Base-by-base conservation (phyloP, 2,329 filamentous ascomycete genomes). In the Arachnopeziza araneosa region DNA sequence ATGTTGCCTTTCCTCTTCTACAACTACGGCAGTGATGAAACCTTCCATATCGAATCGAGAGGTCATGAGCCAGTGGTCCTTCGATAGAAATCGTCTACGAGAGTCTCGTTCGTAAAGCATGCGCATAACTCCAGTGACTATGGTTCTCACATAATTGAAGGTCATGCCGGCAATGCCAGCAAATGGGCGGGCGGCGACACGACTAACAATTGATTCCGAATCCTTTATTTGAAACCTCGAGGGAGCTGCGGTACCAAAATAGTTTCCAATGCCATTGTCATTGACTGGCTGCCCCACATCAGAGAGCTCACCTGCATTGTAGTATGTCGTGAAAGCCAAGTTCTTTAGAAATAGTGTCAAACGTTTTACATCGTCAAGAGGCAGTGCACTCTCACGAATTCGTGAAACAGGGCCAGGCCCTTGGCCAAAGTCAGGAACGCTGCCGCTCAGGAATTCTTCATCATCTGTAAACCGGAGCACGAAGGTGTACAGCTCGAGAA, bases 71-170 rank as follows among this genome's bases (percentile, higher is more conserved):
- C 95, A 99, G 72, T 96, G 93, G 54, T 86, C 83, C n/a, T 81
- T 76, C 1, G 91, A 89, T 23, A 98, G 76, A 71, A 98, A 98
- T 30, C 83, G 86, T 23, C 93, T 85, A 61, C 95, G 83, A 8
- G 95, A 99, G 73, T 98, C 93, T 72, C 93, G 82, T 74, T 97
- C 93, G 71, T 98, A 97, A 9, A 97, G 78, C 82, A 96, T 93
- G 59, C 89, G 87, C 70, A 97, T 80, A 0, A 96, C 82, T 2
- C 86, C 87, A 1, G 91, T 96, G 7, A 92, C 85, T 2, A 93
- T 80, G n/a, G 82, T 85, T 69, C 91, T 89, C 60, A 97, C 84
- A 63, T 91, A 91, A 48, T 88, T 83, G 32, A 95, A 80, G 30
- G 88, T 91, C 64, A 96, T 84, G 0, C 89, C 90, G 14, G 86